phyloP scores from a whole-genome alignment of 208 protist species.

The Crithidia mellificae region DNA sequence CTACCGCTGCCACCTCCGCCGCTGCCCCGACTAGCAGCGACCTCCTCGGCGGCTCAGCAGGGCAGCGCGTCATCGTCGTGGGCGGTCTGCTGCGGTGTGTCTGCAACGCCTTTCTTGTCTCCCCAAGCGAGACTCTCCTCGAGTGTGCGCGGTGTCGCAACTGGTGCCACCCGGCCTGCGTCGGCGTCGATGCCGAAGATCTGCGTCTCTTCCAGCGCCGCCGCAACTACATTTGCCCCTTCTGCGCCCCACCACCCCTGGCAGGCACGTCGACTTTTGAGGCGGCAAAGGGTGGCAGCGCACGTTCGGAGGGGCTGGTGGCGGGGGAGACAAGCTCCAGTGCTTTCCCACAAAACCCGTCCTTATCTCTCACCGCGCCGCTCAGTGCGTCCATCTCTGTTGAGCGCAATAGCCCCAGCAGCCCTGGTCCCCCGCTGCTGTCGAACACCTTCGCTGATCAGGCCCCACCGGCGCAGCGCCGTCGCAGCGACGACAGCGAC shows the following conservation, averaged over 20 bases:
- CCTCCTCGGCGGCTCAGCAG: background rate
- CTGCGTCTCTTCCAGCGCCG: slow-evolving; percentile 37
- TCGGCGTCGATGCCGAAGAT: slow-evolving; percentile 65
- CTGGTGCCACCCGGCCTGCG: slow-evolving; percentile 78
- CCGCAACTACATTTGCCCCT: slow-evolving; percentile 61
- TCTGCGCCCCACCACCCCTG: slow-evolving; percentile 30
- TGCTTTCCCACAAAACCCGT: background rate
- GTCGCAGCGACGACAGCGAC: no score
- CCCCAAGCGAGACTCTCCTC: slow-evolving; percentile 54
- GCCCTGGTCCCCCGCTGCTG: background rate
- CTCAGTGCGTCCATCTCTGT: slow-evolving; percentile 24
- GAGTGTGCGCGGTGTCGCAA: slow-evolving; percentile 71
- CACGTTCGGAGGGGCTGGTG: no score
- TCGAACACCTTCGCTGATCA: background rate
- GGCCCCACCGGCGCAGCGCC: background rate
- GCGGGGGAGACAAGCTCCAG: background rate
- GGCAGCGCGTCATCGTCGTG: slow-evolving; percentile 35
- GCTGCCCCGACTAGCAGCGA: background rate
- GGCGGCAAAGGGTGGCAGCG: background rate
- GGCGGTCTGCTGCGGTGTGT: slow-evolving; percentile 73
- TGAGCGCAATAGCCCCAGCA: slow-evolving; percentile 7
- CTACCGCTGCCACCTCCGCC: background rate
- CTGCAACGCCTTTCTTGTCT: slow-evolving; percentile 72
- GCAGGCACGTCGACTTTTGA: background rate
- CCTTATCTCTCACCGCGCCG: slow-evolving; percentile 21